Base-by-base conservation (phyloP, 768 basidiomycete species). In the Suillus clintonianus region DNA sequence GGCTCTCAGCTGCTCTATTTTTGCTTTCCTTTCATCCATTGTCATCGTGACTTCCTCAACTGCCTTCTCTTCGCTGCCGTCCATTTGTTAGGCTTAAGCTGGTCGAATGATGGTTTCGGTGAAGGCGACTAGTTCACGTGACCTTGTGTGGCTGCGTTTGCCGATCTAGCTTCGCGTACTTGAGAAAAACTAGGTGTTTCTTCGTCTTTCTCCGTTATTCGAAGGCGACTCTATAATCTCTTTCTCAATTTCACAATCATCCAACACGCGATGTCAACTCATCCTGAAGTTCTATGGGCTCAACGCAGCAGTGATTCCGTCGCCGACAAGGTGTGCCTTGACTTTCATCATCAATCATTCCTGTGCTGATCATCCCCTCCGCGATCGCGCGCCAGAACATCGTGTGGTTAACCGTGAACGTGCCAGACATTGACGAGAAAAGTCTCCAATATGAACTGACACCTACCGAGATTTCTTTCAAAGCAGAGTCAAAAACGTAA, bases 211-310 rank as follows among this genome's bases (percentile, higher is more conserved):
- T 71, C 59, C 48, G 67, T 60, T 65, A 27, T 76, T 76, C 72
- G 61, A 76, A 70, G 60, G n/a, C 34, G 15, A 61, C 57, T 43
- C 68, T 61, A 65, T 41, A 66, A 59, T 37, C 34, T 19, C 24
- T 30, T 58, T 61, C 34, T 61, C 65, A 11, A 51, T 39, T 65
- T 60, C 63, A 36, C 48, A 54, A 56, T 48, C 69, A 65, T 61
- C 67, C 42, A 66, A 34, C 27, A 66, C 60, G 51, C 66, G 63
- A 84, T 83, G 83, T 30, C 80, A 36, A 70, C 64, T 19, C 93
- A 94, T 77, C 96, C 96, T 42, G 95, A 97, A 79, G 82, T 97
- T 41, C 84, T 95, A 2, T 99, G 96, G 95, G 96, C 97, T 53
- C 96, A 99, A 79, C 88, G 97, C 69, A 93, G 90, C 82, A 91